Conservation (phyloP, 176 grass and related monocot species). For the Dendrocalamus sinicus region DNA sequence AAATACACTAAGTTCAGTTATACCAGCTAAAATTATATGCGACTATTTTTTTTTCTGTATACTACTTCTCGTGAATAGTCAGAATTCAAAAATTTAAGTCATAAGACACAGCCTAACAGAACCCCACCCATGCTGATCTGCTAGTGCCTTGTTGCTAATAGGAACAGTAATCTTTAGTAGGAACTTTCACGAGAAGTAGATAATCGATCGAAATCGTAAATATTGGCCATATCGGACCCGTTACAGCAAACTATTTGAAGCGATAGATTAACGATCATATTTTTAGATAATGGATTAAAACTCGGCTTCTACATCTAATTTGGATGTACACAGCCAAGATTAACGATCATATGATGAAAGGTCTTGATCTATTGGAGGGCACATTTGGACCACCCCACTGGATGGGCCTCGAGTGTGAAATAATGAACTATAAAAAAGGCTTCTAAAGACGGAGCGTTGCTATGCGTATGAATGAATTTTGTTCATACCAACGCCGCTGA, state of each 20-base stretch:
- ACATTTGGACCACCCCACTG: conserved; percentile 18
- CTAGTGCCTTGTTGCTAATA: not conserved
- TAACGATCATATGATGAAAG: not conserved
- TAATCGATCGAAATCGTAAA: too few species aligned
- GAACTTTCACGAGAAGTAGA: not conserved
- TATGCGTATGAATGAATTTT: not conserved
- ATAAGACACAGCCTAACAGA: too few species aligned
- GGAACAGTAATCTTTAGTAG: not conserved
- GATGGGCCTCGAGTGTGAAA: not conserved
- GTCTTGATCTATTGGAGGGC: not conserved
- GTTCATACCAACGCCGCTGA: not conserved
- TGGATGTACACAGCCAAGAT: too few species aligned
- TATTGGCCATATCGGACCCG: too few species aligned
- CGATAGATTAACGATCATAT: conserved; percentile 3
- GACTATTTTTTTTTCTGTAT: too few species aligned
- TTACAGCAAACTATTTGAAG: not conserved
- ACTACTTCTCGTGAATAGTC: too few species aligned
- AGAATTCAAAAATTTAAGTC: too few species aligned
- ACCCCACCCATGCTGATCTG: not conserved
- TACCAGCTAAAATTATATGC: too few species aligned
- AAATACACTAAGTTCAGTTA: too few species aligned
- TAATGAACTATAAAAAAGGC: not conserved
- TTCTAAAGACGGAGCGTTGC: not conserved
- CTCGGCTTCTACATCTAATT: too few species aligned
- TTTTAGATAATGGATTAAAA: too few species aligned